phyloP scores from a whole-genome alignment of 2,329 filamentous ascomycete genomes.

The Cryphonectria nitschkei region DNA sequence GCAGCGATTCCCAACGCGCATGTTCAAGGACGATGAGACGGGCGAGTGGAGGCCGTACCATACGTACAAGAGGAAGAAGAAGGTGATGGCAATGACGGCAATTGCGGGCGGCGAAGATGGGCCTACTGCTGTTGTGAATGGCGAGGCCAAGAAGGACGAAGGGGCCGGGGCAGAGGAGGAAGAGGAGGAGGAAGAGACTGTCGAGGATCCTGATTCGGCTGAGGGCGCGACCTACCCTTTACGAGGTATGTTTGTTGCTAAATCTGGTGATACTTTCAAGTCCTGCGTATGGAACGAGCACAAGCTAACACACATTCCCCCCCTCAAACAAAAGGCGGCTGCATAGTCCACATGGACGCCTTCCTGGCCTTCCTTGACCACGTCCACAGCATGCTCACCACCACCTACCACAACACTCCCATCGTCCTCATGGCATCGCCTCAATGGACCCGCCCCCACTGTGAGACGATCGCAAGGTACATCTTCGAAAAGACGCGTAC shows the following conservation, averaged over 20 bases:
- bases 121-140: constrained; percentile 31
- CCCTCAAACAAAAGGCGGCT: constrained; percentile 56
- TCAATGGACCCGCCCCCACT: constrained; percentile 85
- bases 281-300: neutral
- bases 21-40: constrained; percentile 85
- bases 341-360: constrained; percentile 86
- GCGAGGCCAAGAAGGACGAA: constrained; percentile 34
- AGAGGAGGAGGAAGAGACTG: constrained; percentile 70
- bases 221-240: constrained; percentile 93
- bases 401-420: constrained; percentile 93
- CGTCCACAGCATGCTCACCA: constrained; percentile 85
- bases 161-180: constrained; percentile 43
- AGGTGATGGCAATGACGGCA: constrained; percentile 23
- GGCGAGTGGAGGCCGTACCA: constrained; percentile 78
- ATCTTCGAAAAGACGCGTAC: constrained; percentile 98
- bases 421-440: constrained; percentile 90
- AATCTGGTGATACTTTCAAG: neutral
- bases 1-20: constrained; percentile 85
- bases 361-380: constrained; percentile 94
- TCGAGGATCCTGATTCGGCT: constrained; percentile 85
- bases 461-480: constrained; percentile 87
- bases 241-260: constrained; percentile 47
- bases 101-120: constrained; percentile 31
- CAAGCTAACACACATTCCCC: constrained; percentile 4
- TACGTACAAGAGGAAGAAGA: constrained; percentile 68